Conservation (phyloP, 805 yeast genomes). For the Barnettozyma sp. region DNA sequence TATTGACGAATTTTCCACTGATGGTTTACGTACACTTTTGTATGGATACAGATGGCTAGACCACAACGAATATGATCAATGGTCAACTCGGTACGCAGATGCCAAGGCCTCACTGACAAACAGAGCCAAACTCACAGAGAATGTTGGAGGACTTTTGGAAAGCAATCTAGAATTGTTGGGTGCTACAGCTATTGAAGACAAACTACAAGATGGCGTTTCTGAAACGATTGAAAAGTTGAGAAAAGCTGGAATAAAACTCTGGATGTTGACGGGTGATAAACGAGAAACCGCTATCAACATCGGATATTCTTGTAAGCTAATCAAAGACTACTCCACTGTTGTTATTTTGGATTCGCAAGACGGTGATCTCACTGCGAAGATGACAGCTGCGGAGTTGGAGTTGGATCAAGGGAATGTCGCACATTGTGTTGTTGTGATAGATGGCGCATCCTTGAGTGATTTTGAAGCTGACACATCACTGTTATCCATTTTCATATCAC, state of each 20-base stretch:
- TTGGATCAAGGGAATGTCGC: conserved; percentile 72
- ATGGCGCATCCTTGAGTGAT: conserved; percentile 76
- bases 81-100: conserved; percentile 60
- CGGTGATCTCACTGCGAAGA: conserved; percentile 57
- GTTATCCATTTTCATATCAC: conserved; percentile 70
- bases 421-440: conserved; percentile 90
- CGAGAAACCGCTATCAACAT: conserved; percentile 96
- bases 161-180: conserved; percentile 64
- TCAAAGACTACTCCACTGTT: conserved; percentile 88
- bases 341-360: conserved; percentile 53
- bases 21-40: conserved; percentile 85
- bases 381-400: conserved; percentile 71
- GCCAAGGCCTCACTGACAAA: conserved; percentile 74
- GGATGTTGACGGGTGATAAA: conserved; percentile 99
- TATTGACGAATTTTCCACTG: conserved; percentile 89
- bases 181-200: conserved; percentile 96
- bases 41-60: conserved; percentile 75
- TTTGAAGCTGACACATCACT: conserved; percentile 70
- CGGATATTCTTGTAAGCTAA: conserved; percentile 89
- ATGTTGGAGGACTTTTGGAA: conserved; percentile 70
- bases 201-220: conserved; percentile 93
- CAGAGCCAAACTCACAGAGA: conserved; percentile 60
- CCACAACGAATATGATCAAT: conserved; percentile 47
- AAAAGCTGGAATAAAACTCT: conserved; percentile 87
- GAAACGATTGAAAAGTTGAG: conserved; percentile 88